Base-by-base conservation (phyloP, 805 yeast species). In the Yamadazyma endophytica region DNA sequence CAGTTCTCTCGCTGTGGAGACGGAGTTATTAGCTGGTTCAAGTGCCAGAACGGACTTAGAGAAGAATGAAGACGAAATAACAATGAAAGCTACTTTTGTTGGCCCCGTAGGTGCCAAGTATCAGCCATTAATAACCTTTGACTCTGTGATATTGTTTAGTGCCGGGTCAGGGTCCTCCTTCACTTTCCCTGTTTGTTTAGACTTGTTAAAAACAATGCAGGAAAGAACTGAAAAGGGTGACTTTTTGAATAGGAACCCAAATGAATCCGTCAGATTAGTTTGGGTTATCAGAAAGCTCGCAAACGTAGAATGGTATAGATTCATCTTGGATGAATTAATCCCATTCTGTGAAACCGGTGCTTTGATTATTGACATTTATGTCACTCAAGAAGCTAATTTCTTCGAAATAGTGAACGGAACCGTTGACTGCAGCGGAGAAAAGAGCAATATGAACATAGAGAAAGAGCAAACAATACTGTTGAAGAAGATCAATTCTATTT, bases 81-180 rank as follows among this genome's bases (percentile, higher is more conserved):
- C 47, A 11, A 29, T 68, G 35, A 64, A 61, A 22, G 70, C 64
- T 0, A 31, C 52, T 4, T 50, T 70, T 24, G 55, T 55, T 19
- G 78, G 78, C 0, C 77, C 78, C 0, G 64, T 55, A 37, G 75
- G 76, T 0, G 72, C 64, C 2, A 46, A 50, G 13, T 52, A 54
- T 24, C 71, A 70, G 32, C 62, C 69, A 4, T 50, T 69, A 19
- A 43, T 54, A 8, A 51, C 61, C 6, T 73, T 72, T 40, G 73
- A 70, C 28, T 36, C 63, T 6, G 53, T 52, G 7, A 28, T 62
- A 4, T 60, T 69, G 21, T 35, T 70, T 11, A 56, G 56, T 8
- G 64, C 67, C 4, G 77, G 77, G 1, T 56, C 69, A 2, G 78
- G 78, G 2, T 65, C 63, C 5, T 58, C 76, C 1, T 70, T 64